Base-by-base conservation (phyloP, 2,329 filamentous ascomycete genomes). In the Sporothrix curviconia region DNA sequence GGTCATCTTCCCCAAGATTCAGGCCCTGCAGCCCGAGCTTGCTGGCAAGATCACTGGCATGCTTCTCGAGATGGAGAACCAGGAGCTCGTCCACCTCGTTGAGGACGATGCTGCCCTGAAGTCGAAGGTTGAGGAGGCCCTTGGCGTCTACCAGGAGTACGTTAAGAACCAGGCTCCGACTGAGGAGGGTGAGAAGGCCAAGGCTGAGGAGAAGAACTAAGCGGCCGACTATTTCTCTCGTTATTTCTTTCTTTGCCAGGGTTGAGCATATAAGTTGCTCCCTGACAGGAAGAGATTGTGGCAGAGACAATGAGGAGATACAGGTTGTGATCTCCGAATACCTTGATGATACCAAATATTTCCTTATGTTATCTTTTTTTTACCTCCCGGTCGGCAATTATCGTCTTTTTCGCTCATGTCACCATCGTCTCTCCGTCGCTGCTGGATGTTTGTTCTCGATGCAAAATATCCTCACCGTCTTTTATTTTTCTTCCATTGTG, bases 11-110 rank as follows among this genome's bases (percentile, higher is more conserved):
- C 94, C 94, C 71, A 99, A 97, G 87, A 97, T 99, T 69, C 86
- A 92, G 74, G 85, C 84, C 65, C 86, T 96, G 76, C 94, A 99
- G 79, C 89, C 91, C 60, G 92, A 96, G 68, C 82, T 99, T 69
- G 94, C 94, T 62, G 94, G 94, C 71, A 99, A 99, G 86, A 97
- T 99, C 74, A 99, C 94, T 61, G 94, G 94, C 77, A 99, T 99
- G 94, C 87, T 99, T 68, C 78, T 99, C 68, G 94, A 99, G 83
- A 99, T 99, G 94, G 94, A 97, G 69, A 97, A 97, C 76, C 73
- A 81, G 58, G 94, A 99, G 79, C 80, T 99, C 67, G 82, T 99
- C 70, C 90, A 89, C 76, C 83, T 99, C 90, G 90, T 95, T 65
- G 89, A 92, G 71, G 91, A 97, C 69, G 91, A 96, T 49, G 77